Evolutionary conservation across 164 flowering plant species (phyloP), one percentile per base, ranked within the genome.

Genomic region (Warburgia ugandensis): DNA sequence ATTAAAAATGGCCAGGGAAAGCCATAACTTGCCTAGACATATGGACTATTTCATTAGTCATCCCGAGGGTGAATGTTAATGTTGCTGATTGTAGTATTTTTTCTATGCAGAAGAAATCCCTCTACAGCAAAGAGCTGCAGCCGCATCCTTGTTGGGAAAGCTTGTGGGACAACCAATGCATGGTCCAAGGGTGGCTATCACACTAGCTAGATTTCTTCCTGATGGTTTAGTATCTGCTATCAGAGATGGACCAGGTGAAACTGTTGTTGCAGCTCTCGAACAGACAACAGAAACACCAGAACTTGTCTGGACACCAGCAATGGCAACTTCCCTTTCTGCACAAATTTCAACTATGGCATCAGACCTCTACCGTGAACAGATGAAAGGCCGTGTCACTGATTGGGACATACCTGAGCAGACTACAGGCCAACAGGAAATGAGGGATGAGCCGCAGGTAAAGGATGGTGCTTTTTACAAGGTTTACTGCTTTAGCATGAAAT

Each of bases 261-360:
- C 86, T 56, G 99, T 86, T 67, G 82, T 94, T 22, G 56, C 68
- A 62, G 73, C 90, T 49, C 83, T 94, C 51, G 97, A 94, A 38
- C 97, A 76, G 68, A 86, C 92, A 33, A 89, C 99, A 23, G 99
- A 94, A 68, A 94, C 99, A 35, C 99, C 99, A 52, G 99, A 94
- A 66, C 96, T 94, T 63, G 99, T 88, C 12, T 92, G 99, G 99
- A 94, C 99, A 52, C 89, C 99, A 41, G 99, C 99, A 45, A 94
- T 94, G 99, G 97, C 99, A 37, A 76, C 97, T 50, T 94, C 99
- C 51, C 68, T 86, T 53, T 75, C 99, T 56, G 99, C 97, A 22
- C 97, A 84, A 54, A 68, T 94, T 65, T 75, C 94, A 16, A 94
- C 99, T 6, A 86, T 89, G 94, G 90, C 94, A 50, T 75, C 92